Percentiles rank a stretch among this genome's conserved stretches.
Conservation (phyloP, 306 rosid species). For the Psophocarpus tetragonolobus region DNA sequence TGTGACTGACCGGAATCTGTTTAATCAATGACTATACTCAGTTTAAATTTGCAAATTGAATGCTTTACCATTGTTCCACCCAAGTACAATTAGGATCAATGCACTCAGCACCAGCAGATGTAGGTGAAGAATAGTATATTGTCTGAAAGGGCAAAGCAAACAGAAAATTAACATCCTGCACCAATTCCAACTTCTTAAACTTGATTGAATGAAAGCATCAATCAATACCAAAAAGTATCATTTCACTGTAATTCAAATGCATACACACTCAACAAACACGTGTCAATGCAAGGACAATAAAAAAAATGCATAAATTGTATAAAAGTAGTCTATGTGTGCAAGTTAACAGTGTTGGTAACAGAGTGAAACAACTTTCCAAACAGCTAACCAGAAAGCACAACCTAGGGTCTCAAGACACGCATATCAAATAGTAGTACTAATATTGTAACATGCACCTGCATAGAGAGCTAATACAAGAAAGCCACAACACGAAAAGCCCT, state of each 20-base stretch:
- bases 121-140: conserved; percentile 81
- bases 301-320: background rate
- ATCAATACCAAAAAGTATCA: conserved; percentile 4
- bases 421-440: background rate
- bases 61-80: conserved; percentile 94
- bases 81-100: conserved; percentile 89
- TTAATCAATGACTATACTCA: background rate
- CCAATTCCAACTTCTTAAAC: background rate
- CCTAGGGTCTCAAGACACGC: background rate
- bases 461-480: background rate
- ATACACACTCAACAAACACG: background rate
- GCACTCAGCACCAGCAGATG: conserved; percentile 97
- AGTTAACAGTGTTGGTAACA: background rate
- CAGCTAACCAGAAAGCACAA: background rate
- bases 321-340: background rate
- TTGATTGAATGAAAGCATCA: background rate
- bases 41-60: conserved; percentile 13
- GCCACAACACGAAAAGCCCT: background rate
- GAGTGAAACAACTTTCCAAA: background rate
- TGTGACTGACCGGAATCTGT: background rate
- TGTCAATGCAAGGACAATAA: background rate
- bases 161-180: conserved; percentile 10
- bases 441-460: background rate
- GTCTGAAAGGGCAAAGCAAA: conserved; percentile 63
- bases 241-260: conserved; percentile 15